Evolutionary conservation across 2,329 filamentous ascomycete genomes (phyloP).

Genomic region (Camillea tinctor): DNA sequence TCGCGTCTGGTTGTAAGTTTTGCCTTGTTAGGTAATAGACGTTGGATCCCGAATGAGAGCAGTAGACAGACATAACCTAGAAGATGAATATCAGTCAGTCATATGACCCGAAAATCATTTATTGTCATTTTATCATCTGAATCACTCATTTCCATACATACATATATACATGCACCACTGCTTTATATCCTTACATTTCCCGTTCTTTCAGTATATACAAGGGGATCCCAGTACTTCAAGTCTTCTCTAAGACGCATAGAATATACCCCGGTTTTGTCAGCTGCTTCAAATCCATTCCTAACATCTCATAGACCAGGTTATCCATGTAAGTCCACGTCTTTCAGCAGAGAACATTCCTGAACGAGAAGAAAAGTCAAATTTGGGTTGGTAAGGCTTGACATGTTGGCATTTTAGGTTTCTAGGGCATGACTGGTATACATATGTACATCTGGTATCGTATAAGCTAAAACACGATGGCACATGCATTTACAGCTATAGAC

Average conservation of each 20-base stretch:
- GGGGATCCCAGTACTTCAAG: background rate
- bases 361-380: too few relatives aligned
- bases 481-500: background rate
- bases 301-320: background rate
- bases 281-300: background rate
- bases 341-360: too few relatives aligned
- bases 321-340: too few relatives aligned
- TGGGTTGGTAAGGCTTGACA: too few relatives aligned
- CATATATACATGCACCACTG: too few relatives aligned
- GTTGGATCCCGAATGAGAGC: too few relatives aligned
- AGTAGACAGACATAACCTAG: too few relatives aligned
- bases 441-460: background rate
- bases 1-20: background rate
- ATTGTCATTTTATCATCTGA: background rate
- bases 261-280: too few relatives aligned
- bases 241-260: background rate
- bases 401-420: background rate
- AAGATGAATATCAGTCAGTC: too few relatives aligned
- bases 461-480: background rate
- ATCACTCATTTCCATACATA: background rate
- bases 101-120: background rate
- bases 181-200: background rate
- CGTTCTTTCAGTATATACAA: background rate
- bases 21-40: background rate
- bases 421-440: background rate